Evolutionary conservation across 805 yeast species (phyloP).

Genomic region (Jamesozyma spencerorum): DNA sequence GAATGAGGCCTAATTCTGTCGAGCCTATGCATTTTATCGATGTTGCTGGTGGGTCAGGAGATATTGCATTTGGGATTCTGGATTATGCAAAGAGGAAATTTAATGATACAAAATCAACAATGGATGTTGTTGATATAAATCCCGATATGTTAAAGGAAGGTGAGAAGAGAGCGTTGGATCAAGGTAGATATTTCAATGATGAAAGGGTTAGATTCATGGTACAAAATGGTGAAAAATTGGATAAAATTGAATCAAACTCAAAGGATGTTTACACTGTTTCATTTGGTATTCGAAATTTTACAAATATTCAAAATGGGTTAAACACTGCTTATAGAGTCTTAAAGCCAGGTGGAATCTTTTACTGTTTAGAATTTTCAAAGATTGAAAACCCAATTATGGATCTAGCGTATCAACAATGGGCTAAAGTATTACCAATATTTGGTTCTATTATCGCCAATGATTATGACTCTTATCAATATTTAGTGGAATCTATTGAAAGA

Average conservation of each 20-base stretch:
- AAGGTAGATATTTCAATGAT: conserved; percentile 43
- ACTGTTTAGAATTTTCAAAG: conserved; percentile 90
- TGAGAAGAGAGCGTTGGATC: conserved; percentile 56
- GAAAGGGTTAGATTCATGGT: conserved; percentile 69
- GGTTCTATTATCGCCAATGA: conserved; percentile 95
- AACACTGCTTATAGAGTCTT: conserved; percentile 92
- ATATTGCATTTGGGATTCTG: conserved; percentile 88
- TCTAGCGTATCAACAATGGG: conserved; percentile 74
- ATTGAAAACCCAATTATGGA: conserved; percentile 74
- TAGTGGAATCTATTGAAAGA: conserved; percentile 86
- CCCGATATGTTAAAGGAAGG: conserved; percentile 95
- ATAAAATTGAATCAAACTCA: conserved; percentile 71
- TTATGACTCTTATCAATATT: conserved; percentile 89
- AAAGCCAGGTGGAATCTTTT: conserved; percentile 96
- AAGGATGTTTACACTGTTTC: conserved; percentile 95
- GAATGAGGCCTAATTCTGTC: conserved; percentile 72
- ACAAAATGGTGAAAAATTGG: conserved; percentile 89
- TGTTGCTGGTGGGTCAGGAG: conserved; percentile 99
- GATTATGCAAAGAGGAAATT: conserved; percentile 79
- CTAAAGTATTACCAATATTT: conserved; percentile 81
- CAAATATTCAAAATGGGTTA: conserved; percentile 87
- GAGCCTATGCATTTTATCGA: conserved; percentile 82
- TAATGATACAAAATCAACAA: conserved; percentile 64
- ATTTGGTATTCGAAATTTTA: conserved; percentile 94
- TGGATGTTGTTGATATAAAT: conserved; percentile 92